Evolutionary conservation across 1,284 basidiomycete genomes (phyloP).

Genomic region (Meripilus lineatus): DNA sequence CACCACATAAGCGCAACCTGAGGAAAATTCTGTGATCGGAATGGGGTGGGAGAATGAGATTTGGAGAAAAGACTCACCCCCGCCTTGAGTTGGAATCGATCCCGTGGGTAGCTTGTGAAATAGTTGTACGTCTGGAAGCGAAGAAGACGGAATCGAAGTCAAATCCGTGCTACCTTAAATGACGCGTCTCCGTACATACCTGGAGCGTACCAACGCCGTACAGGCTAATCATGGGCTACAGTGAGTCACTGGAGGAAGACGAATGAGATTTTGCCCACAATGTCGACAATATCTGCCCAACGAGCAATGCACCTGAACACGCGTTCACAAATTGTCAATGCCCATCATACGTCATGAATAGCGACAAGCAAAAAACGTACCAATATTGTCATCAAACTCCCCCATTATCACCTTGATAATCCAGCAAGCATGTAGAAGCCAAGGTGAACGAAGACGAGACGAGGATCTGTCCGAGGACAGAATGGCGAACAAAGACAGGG

Average conservation of each 20-base stretch:
- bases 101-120: slow-evolving; percentile 3
- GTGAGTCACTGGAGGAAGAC: not conserved
- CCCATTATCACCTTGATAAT: not conserved
- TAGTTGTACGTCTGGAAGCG: slow-evolving; percentile 5
- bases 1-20: slow-evolving; percentile 5
- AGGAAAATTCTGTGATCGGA: not conserved
- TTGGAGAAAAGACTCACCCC: slow-evolving; percentile 1
- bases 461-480: not conserved
- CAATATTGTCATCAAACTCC: slow-evolving; percentile 3
- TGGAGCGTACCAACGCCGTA: slow-evolving; percentile 4
- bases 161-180: not conserved
- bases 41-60: not conserved
- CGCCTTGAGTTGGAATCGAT: slow-evolving; percentile 2
- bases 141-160: not conserved
- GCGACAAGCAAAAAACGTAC: not conserved
- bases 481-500: not conserved
- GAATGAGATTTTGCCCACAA: not conserved
- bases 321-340: not conserved
- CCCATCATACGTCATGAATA: not conserved
- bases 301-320: slow-evolving; percentile 2
- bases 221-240: not conserved
- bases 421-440: not conserved
- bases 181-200: too few relatives aligned
- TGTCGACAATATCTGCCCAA: slow-evolving; percentile 1
- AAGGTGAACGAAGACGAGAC: not conserved